These are phyloP conservation scores for Gaillardinia entomophila DNA, from an alignment of 805 yeast species.

Conservation along the genomic window DNA sequence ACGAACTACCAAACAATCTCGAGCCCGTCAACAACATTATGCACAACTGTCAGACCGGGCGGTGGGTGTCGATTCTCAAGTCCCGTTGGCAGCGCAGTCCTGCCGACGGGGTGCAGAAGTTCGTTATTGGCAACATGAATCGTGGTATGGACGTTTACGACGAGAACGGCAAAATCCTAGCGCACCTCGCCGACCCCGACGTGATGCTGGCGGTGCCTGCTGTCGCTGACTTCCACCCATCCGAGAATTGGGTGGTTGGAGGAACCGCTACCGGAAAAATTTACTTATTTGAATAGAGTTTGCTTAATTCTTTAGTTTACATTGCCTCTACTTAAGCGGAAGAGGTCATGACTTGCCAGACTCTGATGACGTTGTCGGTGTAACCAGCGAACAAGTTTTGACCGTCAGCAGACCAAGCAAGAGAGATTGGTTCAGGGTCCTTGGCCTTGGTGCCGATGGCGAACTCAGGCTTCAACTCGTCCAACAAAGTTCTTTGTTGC, in stretches of 20 bases:
- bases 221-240: slow-evolving; percentile 75
- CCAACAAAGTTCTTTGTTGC: slow-evolving; percentile 89
- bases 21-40: slow-evolving; percentile 59
- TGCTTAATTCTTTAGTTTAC: neutral
- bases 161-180: slow-evolving; percentile 70
- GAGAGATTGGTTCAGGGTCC: slow-evolving; percentile 97
- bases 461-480: slow-evolving; percentile 97
- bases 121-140: slow-evolving; percentile 92
- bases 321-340: slow-evolving; percentile 29
- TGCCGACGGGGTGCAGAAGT: slow-evolving; percentile 66
- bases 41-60: slow-evolving; percentile 94
- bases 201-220: slow-evolving; percentile 90
- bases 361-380: slow-evolving; percentile 99
- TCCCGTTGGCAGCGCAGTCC: slow-evolving; percentile 82
- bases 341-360: slow-evolving; percentile 99
- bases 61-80: slow-evolving; percentile 92
- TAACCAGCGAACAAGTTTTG: slow-evolving; percentile 99
- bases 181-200: slow-evolving; percentile 55
- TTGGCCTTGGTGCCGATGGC: slow-evolving; percentile 82
- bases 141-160: slow-evolving; percentile 78
- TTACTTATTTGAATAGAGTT: slow-evolving; percentile 44
- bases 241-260: slow-evolving; percentile 85
- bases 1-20: slow-evolving; percentile 32
- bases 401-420: slow-evolving; percentile 99
- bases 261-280: slow-evolving; percentile 93